Evolutionary conservation across 176 grass and related monocot species (phyloP), one percentile per base, ranked within the genome.

Genomic region (Pontederia crassipes): DNA sequence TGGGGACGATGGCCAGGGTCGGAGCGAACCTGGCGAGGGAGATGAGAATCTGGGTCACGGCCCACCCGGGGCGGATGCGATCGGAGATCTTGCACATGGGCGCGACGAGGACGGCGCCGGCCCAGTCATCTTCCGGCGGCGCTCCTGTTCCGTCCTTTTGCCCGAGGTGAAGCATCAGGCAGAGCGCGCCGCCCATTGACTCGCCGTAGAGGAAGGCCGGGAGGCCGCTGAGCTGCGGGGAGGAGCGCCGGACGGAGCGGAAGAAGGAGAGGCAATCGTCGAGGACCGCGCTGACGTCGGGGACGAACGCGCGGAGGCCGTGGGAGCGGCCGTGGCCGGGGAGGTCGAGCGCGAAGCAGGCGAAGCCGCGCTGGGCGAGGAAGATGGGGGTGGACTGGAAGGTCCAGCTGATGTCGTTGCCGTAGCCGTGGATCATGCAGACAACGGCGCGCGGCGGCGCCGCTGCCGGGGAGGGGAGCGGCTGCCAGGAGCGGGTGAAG

Each of bases 331-430:
- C 92, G 66, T 97, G 92, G 84, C 81, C 87, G 3, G 87, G 92
- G 59, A 97, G 87, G 70, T 97, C 87, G 28, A 85, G 75, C 12
- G 92, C 84, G 68, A 87, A 97, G 75, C 92, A 97, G 49, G 78
- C 78, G 61, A 88, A 97, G 11, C 92, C 87, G 11, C 78, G 78
- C 62, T 81, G 53, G 26, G 92, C 87, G 27, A 97, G 81, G 78
- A 90, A 97, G 70, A 83, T 58, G 2, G 84, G 73, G 29, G 87
- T 91, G 67, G 75, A 77, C 79, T 91, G 87, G 76, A 97, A 82
- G 62, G 84, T 91, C 92, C 92, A 97, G 78, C 92, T 89, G 47
- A 82, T 70, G 75, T 97, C 92, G 65, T 97, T 91, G 50, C 92
- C 81, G 59, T 97, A 97, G 35, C 92, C 92, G 27, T 97, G 92